Evolutionary conservation across 768 basidiomycete genomes (phyloP).

Genomic region (Calvatia gigantea): DNA sequence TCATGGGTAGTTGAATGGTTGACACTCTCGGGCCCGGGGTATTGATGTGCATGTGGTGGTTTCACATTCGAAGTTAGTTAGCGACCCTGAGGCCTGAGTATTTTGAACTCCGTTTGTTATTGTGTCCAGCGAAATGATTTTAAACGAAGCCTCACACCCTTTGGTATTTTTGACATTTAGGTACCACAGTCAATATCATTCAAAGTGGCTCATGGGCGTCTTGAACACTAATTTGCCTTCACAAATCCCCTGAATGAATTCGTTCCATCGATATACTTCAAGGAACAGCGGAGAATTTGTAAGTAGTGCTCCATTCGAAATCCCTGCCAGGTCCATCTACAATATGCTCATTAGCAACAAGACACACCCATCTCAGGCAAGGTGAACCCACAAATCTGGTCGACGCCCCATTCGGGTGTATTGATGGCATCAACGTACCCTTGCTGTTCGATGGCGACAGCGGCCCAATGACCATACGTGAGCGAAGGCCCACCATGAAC

Average conservation of each 20-base stretch:
- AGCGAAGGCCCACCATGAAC: constrained; percentile 44
- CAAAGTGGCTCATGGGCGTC: too few relatives aligned
- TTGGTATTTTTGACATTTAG: too few relatives aligned
- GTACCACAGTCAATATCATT: too few relatives aligned
- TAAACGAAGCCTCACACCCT: too few relatives aligned
- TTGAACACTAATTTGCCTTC: too few relatives aligned
- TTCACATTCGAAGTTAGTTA: too few relatives aligned
- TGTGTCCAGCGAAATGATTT: too few relatives aligned
- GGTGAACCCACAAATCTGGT: constrained; percentile 46
- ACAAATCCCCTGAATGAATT: too few relatives aligned
- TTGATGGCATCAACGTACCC: constrained; percentile 55
- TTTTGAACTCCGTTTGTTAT: neutral
- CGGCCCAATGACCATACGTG: constrained; percentile 38
- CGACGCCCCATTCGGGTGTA: constrained; percentile 49
- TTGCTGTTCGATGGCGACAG: constrained; percentile 51
- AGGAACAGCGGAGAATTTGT: constrained; percentile 39
- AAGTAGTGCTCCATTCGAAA: constrained; percentile 44
- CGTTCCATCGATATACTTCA: neutral
- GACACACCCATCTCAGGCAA: neutral
- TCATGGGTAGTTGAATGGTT: too few relatives aligned
- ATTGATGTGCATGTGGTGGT: too few relatives aligned
- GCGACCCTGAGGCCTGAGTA: too few relatives aligned
- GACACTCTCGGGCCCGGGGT: too few relatives aligned
- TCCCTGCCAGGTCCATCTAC: constrained; percentile 39
- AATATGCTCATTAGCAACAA: neutral